Evolutionary conservation across 805 yeast species (phyloP), one percentile per base, ranked within the genome.

Genomic region (Ogataea zsoltii): DNA sequence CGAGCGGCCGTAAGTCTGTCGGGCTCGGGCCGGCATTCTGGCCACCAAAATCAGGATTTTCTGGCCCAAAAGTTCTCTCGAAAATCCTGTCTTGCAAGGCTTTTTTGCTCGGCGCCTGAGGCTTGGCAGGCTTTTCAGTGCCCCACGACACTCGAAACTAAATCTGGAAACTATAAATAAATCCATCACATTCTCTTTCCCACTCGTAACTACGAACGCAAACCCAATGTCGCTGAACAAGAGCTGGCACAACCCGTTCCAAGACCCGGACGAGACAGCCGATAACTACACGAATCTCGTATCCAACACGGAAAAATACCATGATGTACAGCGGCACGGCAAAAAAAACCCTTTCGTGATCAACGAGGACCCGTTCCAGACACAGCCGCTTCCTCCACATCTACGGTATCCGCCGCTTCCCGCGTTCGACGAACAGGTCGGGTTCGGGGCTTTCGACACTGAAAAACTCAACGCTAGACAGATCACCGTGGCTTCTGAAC

Each of bases 191-290:
- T 9, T 21, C 25, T 21, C 7, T 21, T 9, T 21, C 9, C 25
- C 9, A 5, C 9, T 21, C 9, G 25, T n/a, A n/a, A n/a, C n/a
- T n/a, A n/a, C n/a, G n/a, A n/a, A n/a, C n/a, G n/a, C 32, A 28
- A 28, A 18, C n/a, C 16, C 31, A 15, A 35, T 35, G 38, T 35
- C 38, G n/a, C 31, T 35, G 23, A 39, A 39, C 36, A 39, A 39
- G 14, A 23, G 31, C 30, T 31, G 36, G 36, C 11, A 12, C 19
- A 39, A 39, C 15, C 49, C 42, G 13, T 37, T 44, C 14, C 29
- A 29, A 4, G 35, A 41, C 12, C 33, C 25, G 11, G 42, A 35
- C 30, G 45, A 44, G n/a, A 12, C 17, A 21, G 38, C 32, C 29
- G 23, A 38, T n/a, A 41, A 29, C 18, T 42, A 42, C 39, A 18